phyloP scores from a whole-genome alignment of 306 rosid species.

The Carpinus fangiana region DNA sequence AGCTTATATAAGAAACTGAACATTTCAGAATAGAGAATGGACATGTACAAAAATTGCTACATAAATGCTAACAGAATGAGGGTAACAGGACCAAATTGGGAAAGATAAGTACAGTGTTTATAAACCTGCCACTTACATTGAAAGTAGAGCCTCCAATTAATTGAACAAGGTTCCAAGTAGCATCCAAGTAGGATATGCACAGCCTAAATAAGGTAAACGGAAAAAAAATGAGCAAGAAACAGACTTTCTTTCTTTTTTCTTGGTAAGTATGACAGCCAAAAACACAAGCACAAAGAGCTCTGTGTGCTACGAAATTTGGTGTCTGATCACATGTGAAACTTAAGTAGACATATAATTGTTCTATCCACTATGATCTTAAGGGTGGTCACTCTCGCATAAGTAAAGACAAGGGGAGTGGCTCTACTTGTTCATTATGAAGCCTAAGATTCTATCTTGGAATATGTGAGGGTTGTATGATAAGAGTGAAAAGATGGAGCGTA shows the following conservation, averaged over 20 bases:
- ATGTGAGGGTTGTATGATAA: too few species aligned
- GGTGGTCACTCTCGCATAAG: too few species aligned
- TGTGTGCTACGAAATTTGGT: neutral
- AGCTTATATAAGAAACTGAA: constrained; percentile 16
- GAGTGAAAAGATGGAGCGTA: too few species aligned
- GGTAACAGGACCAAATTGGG: neutral
- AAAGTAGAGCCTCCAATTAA: constrained; percentile 55
- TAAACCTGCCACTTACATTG: constrained; percentile 52
- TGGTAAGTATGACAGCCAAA: constrained; percentile 23
- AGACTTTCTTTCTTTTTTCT: neutral
- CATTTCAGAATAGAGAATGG: constrained; percentile 12
- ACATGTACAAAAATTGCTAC: constrained; percentile 3
- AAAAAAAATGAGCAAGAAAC: neutral
- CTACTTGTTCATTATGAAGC: too few species aligned
- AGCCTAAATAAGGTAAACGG: constrained; percentile 43
- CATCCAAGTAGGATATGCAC: constrained; percentile 60
- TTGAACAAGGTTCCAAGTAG: constrained; percentile 64
- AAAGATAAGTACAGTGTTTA: constrained; percentile 4
- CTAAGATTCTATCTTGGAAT: too few species aligned
- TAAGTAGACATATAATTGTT: neutral
- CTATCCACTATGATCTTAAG: too few species aligned
- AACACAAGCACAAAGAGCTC: neutral
- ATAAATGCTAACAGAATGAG: constrained; percentile 10
- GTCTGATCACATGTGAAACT: neutral
- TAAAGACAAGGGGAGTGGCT: too few species aligned